Evolutionary conservation across 1,139 yeast genomes (phyloP), one percentile per base, ranked within the genome.

Genomic region (Geotrichum carabidarum): DNA sequence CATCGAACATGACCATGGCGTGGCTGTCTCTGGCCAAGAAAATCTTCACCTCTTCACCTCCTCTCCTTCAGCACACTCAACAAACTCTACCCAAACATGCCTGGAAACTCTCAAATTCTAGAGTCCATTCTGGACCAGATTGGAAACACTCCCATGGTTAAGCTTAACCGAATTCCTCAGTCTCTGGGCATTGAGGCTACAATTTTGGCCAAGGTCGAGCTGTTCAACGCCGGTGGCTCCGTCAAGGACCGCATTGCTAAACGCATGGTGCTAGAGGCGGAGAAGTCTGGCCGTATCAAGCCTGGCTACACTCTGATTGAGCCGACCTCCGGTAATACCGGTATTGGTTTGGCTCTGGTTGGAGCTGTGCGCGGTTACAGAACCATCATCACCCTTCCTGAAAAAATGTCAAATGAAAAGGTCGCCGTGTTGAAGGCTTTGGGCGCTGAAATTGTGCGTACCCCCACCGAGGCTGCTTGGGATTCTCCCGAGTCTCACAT

Each of bases 381-480:
- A 71, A 86, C 94, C 56, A 88, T 88, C 67, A 88, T 88, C 69
- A 87, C 95, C 6, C 77, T 88, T 63, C 96, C 96, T 37, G 95
- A 88, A 74, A 88, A 88, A 74, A 88, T 88, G 96, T 86, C 94
- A 41, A 87, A 87, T 69, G 96, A 88, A 70, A 88, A 88, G 70
- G 95, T 88, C 37, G 82, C 91, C 50, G 95, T 88, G 7, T 79
- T 88, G 70, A 87, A 87, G 72, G 95, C 95, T 3, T 77, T 88
- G 57, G 96, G 96, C 54, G 95, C 95, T 42, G 95, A 87, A 70
- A 87, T 88, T 68, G 86, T 88, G 62, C 82, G 95, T 76, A 88
- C 96, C 17, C 95, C 96, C 52, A 88, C 94, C 47, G 95, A 86
- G 66, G 96, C 95, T 44, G 95, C 95, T 1, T 88, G 91, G 89